Evolutionary conservation across 2,329 filamentous ascomycete species (phyloP), one percentile per base, ranked within the genome.

Genomic region (Penicillium brasilianum): DNA sequence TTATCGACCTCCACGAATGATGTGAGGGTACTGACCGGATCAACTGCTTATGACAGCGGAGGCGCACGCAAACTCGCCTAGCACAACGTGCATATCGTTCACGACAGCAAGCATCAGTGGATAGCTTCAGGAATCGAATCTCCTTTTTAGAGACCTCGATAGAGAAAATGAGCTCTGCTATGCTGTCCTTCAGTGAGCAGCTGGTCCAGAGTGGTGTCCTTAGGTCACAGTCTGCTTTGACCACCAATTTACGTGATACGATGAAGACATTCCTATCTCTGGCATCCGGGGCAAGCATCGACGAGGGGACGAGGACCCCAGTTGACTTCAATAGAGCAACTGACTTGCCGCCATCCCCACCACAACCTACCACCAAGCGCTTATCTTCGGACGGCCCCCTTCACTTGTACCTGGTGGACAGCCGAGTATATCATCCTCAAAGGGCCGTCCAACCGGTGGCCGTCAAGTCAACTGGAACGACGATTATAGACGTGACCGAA

Each of bases 11-110:
- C 28, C 13, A 16, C n/a, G 1, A 14, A 14, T 36, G 4, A 4
- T n/a, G 49, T 52, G 9, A 52, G 49, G 1, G 49, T 52, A 8
- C 30, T 52, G 5, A 58, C 48, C 36, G 55, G 44, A 43, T 41
- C 55, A 37, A 22, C 22, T 50, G 13, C 37, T 34, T 43, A 28
- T 58, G 48, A 34, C 18, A 71, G 69, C 68, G 68, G 39, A 59
- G 69, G 9, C 68, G 69, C 30, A 65, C 64, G 61, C 69, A 71
- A 58, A 69, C 69, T 36, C 68, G 69, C 36, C 59, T 70, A 39
- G 69, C 68, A 16, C 69, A 71, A 61, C 66, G 68, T 6, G 69
- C 69, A 3, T 71, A 71, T 59, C 68, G 69, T 18, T 71, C 67
- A 16, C 67, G 69, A 28, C 70, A 71, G 44, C 67, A 71, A 57